These are phyloP conservation scores for Pseudonitzschia pungens DNA, from an alignment of 108 stramenopile genomes.

Conservation along the genomic window DNA sequence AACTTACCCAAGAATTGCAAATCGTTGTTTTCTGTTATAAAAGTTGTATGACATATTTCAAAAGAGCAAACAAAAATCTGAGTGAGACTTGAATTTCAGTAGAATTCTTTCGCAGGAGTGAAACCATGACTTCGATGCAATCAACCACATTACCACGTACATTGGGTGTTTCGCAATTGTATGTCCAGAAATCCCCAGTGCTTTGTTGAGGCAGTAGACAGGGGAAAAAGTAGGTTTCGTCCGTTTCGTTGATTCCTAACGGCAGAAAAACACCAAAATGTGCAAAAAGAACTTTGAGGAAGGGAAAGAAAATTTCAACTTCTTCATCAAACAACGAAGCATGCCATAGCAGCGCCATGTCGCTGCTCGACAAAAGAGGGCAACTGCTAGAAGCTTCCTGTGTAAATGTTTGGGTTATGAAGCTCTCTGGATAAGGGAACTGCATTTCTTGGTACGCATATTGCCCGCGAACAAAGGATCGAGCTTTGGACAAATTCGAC, in stretches of 20 bases:
- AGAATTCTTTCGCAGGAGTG: not conserved
- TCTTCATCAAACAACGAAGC: constrained; percentile 46
- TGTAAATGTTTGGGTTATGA: constrained; percentile 41
- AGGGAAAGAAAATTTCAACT: constrained; percentile 48
- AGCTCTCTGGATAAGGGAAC: constrained; percentile 37
- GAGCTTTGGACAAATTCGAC: constrained; percentile 44
- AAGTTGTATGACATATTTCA: not conserved
- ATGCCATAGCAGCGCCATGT: constrained; percentile 67
- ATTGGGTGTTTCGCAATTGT: constrained; percentile 65
- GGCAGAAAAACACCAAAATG: constrained; percentile 72
- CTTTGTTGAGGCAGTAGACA: constrained; percentile 58
- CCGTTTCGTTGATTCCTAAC: constrained; percentile 49
- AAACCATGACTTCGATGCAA: not conserved
- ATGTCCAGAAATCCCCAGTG: constrained; percentile 68
- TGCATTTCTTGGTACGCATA: constrained; percentile 39
- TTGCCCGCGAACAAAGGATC: constrained; percentile 48
- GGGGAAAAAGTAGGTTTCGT: constrained; percentile 70
- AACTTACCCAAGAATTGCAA: constrained; percentile 34
- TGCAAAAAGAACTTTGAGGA: constrained; percentile 64
- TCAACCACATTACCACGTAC: constrained; percentile 18
- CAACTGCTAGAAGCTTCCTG: constrained; percentile 40
- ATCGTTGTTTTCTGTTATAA: constrained; percentile 48
- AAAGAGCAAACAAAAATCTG: not conserved
- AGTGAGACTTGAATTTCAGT: not conserved
- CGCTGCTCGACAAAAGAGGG: constrained; percentile 46